phyloP scores from a whole-genome alignment of 192 early-diverging fungal species.

The Coemansia sp. region DNA sequence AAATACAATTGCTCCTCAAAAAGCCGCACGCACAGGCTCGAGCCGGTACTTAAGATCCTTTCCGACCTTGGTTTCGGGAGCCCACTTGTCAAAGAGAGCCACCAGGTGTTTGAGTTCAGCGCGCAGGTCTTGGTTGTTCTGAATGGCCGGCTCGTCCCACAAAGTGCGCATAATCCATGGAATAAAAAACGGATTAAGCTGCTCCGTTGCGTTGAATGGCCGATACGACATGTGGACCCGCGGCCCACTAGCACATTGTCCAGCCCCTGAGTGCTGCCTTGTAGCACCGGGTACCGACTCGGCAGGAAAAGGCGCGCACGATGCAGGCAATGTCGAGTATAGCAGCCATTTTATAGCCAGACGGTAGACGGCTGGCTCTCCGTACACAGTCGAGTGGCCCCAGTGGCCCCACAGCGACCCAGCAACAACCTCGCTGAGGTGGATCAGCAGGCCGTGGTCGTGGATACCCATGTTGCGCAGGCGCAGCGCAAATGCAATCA shows the following conservation, averaged over 20 bases:
- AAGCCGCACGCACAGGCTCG: conserved; percentile 73
- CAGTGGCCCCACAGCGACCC: conserved; percentile 84
- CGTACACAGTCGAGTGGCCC: conserved; percentile 93
- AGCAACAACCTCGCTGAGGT: conserved; percentile 81
- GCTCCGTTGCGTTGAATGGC: conserved; percentile 64
- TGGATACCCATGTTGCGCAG: conserved; percentile 84
- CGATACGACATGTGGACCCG: conserved; percentile 49
- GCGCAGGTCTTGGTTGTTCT: conserved; percentile 52
- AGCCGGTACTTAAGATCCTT: conserved; percentile 90
- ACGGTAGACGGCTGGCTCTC: conserved; percentile 82
- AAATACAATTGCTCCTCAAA: conserved; percentile 35
- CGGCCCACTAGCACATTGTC: conserved; percentile 30
- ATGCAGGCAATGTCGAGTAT: conserved; percentile 47
- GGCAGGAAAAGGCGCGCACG: conserved; percentile 3
- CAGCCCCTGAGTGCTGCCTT: conserved; percentile 32
- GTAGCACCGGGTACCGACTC: conserved; percentile 21
- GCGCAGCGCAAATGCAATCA: conserved; percentile 83
- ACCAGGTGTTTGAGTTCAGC: conserved; percentile 68
- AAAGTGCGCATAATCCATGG: conserved; percentile 94
- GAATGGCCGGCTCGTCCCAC: conserved; percentile 67
- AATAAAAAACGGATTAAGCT: conserved; percentile 85
- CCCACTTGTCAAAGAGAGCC: conserved; percentile 77
- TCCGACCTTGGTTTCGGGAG: conserved; percentile 64
- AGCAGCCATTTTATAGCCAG: conserved; percentile 56
- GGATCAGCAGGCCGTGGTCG: conserved; percentile 84